A percentile compares a stretch with the other conserved stretches of the same genome.
Evolutionary conservation across 2,329 filamentous ascomycete genomes (phyloP).

Genomic region (Coniochaeta hoffmannii): DNA sequence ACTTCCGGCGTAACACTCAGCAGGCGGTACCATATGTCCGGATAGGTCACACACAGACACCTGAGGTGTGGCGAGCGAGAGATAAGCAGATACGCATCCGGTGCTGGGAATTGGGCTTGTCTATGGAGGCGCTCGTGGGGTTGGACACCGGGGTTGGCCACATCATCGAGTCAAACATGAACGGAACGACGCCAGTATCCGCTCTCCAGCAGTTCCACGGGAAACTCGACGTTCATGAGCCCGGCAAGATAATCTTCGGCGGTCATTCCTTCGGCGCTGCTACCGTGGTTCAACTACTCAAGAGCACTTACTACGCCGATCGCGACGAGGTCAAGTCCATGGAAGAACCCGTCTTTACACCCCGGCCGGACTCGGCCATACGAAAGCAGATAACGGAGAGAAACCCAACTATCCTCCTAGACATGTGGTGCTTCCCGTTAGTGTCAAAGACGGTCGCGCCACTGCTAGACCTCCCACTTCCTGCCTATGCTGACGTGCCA

Average conservation of each 20-base stretch:
- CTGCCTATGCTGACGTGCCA: conserved; percentile 49
- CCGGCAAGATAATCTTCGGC: conserved; percentile 65
- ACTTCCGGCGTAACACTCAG: conserved; percentile 24
- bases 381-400: conserved; percentile 59
- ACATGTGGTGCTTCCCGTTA: conserved; percentile 75
- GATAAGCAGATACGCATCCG: conserved; percentile 68
- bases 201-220: conserved; percentile 52
- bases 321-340: conserved; percentile 36
- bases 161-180: conserved; percentile 41
- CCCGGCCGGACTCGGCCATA: conserved; percentile 47
- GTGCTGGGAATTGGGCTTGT: conserved; percentile 68
- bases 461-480: conserved; percentile 66
- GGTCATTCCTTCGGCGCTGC: conserved; percentile 79
- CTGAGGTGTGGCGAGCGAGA: conserved; percentile 58
- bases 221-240: conserved; percentile 60
- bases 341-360: conserved; percentile 53
- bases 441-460: conserved; percentile 53
- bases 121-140: conserved; percentile 60
- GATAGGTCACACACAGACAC: conserved; percentile 54
- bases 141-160: conserved; percentile 47
- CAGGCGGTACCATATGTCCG: conserved; percentile 38
- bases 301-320: conserved; percentile 64
- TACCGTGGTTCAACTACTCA: conserved; percentile 68
- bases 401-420: conserved; percentile 62
- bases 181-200: conserved; percentile 33